Percentiles rank a stretch among this genome's conserved stretches.
Conservation (phyloP, 371 early-diverging fungal genomes). For the Catenaria anguillulae region DNA sequence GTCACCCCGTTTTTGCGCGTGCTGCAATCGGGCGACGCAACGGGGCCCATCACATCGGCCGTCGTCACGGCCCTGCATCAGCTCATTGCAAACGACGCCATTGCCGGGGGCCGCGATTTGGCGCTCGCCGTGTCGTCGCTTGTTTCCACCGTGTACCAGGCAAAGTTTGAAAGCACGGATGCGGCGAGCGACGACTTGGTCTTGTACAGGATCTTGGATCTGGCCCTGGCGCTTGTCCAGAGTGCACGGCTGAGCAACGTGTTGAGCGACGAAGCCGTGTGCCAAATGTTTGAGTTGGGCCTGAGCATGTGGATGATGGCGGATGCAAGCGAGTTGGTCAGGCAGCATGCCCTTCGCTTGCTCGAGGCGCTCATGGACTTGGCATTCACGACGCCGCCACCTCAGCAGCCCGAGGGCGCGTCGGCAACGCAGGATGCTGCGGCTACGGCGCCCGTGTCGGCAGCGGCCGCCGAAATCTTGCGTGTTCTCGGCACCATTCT, state of each 20-base stretch:
- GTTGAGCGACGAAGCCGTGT: constrained; percentile 81
- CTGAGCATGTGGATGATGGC: constrained; percentile 90
- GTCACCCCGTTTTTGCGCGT: constrained; percentile 80
- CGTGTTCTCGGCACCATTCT: neutral
- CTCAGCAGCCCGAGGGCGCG: too few species aligned
- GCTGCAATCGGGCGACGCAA: constrained; percentile 77
- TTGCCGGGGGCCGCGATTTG: constrained; percentile 26
- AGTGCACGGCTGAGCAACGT: constrained; percentile 12
- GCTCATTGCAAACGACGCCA: constrained; percentile 66
- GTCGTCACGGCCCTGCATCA: constrained; percentile 77
- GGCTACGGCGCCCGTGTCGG: neutral
- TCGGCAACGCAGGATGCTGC: too few species aligned
- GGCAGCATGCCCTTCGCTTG: constrained; percentile 64
- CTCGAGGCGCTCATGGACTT: constrained; percentile 54
- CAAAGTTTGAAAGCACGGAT: constrained; percentile 79
- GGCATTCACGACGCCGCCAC: constrained; percentile 47
- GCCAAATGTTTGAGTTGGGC: constrained; percentile 90
- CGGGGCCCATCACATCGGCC: constrained; percentile 84
- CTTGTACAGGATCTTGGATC: constrained; percentile 66
- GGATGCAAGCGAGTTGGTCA: constrained; percentile 46
- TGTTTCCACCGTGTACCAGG: constrained; percentile 9
- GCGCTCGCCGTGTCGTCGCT: neutral
- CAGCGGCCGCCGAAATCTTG: neutral
- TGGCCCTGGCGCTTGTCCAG: constrained; percentile 46
- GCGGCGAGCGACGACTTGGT: constrained; percentile 84